Conservation (phyloP, 768 basidiomycete species). For the Cystobasidiopsis lactophilus region DNA sequence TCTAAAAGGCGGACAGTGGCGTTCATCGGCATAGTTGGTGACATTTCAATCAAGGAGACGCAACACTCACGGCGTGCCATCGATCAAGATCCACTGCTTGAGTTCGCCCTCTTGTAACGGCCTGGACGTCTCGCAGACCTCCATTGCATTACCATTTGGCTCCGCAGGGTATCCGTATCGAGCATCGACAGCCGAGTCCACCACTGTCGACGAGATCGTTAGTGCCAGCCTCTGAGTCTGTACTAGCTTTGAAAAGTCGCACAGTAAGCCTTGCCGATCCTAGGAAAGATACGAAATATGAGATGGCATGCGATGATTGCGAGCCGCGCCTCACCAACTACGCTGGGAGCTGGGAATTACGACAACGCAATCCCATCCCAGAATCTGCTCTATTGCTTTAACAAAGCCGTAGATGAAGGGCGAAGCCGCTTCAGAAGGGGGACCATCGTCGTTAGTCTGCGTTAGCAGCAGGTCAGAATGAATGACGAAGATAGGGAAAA, state of each 20-base stretch:
- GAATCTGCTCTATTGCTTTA: slow-evolving; percentile 18
- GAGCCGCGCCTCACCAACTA: slow-evolving; percentile 19
- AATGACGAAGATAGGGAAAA: no score
- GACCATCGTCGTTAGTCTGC: slow-evolving; percentile 27
- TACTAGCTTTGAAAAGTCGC: not conserved
- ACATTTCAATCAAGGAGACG: slow-evolving; percentile 5
- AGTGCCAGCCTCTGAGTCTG: slow-evolving; percentile 17
- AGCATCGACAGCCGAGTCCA: slow-evolving; percentile 21
- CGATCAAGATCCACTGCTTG: slow-evolving; percentile 71
- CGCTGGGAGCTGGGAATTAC: slow-evolving; percentile 27
- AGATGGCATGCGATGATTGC: not conserved
- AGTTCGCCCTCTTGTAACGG: slow-evolving; percentile 44
- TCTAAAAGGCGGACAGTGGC: no score
- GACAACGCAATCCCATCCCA: slow-evolving; percentile 26
- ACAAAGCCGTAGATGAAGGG: slow-evolving; percentile 27
- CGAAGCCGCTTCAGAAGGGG: slow-evolving; percentile 22
- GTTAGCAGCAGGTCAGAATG: no score
- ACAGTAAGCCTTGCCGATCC: not conserved
- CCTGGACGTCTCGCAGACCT: slow-evolving; percentile 39
- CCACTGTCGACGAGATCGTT: slow-evolving; percentile 24
- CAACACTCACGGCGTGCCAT: slow-evolving; percentile 36
- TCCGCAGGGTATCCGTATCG: slow-evolving; percentile 23
- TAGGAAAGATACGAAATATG: not conserved
- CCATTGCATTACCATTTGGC: slow-evolving; percentile 31
- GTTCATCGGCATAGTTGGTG: not conserved